These are phyloP conservation scores for Fusarium sp. DNA, from an alignment of 2,329 filamentous ascomycete species.

Conservation along the genomic window DNA sequence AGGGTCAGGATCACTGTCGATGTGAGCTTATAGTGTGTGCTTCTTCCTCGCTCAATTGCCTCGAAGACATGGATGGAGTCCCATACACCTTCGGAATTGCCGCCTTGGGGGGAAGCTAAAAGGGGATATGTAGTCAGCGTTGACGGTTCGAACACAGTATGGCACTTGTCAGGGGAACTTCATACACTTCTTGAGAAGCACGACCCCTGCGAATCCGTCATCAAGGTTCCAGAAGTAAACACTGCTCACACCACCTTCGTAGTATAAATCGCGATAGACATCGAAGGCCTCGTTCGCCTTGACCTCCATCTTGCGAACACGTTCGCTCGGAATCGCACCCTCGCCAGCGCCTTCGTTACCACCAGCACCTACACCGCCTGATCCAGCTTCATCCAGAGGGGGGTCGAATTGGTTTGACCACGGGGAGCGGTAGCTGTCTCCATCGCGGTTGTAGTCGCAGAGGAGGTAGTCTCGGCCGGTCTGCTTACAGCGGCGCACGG, in stretches of 20 bases:
- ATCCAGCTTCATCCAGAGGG: conserved; percentile 74
- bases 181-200: conserved; percentile 92
- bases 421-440: conserved; percentile 96
- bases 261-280: conserved; percentile 95
- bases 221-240: conserved; percentile 99
- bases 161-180: neutral
- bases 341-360: conserved; percentile 74
- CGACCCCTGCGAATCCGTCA: conserved; percentile 96
- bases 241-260: conserved; percentile 93
- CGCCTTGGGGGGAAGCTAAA: conserved; percentile 72
- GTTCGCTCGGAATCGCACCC: conserved; percentile 87
- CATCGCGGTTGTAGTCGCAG: conserved; percentile 99
- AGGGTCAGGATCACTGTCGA: conserved; percentile 95
- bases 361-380: conserved; percentile 61
- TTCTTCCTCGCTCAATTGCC: conserved; percentile 89
- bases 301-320: conserved; percentile 93
- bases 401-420: conserved; percentile 99
- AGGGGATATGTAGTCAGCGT: conserved; percentile 19
- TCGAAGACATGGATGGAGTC: conserved; percentile 99
- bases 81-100: conserved; percentile 83
- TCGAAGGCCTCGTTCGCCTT: conserved; percentile 96
- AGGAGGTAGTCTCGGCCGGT: conserved; percentile 95
- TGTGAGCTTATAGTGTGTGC: conserved; percentile 96
- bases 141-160: neutral
- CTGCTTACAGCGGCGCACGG: conserved; percentile 85